These are phyloP conservation scores for Beta macrorhiza DNA, from an alignment of 179 eudicot genomes.

Conservation along the genomic window DNA sequence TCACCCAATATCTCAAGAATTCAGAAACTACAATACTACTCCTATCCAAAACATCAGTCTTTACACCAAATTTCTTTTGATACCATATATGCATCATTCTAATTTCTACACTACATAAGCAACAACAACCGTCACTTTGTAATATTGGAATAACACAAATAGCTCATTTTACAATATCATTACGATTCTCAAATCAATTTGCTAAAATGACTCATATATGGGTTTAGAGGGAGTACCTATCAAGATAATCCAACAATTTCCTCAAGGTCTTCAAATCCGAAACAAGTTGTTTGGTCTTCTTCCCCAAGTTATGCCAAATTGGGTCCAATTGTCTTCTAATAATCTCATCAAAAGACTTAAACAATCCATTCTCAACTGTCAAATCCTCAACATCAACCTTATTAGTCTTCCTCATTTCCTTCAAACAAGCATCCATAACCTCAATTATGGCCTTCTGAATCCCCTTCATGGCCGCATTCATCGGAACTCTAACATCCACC, in stretches of 20 bases:
- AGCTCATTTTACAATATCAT: no score
- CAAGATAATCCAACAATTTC: conserved; percentile 91
- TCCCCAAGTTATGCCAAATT: conserved; percentile 95
- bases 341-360: conserved; percentile 98
- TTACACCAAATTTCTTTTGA: no score
- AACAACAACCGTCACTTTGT: background rate
- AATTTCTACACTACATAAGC: background rate
- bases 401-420: conserved; percentile 97
- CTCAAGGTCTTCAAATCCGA: conserved; percentile 93
- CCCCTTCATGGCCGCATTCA: conserved; percentile 68
- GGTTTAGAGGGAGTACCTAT: conserved; percentile 45
- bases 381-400: conserved; percentile 98
- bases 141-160: background rate
- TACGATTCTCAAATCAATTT: no score
- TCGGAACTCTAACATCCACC: conserved; percentile 82
- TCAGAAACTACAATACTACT: no score
- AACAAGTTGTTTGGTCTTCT: conserved; percentile 95
- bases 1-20: background rate
- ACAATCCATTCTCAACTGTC: conserved; percentile 92
- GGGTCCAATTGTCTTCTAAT: conserved; percentile 94
- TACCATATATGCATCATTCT: background rate
- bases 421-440: conserved; percentile 98
- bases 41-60: background rate
- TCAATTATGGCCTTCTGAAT: conserved; percentile 93
- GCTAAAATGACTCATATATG: background rate